phyloP scores from a whole-genome alignment of 2,329 filamentous ascomycete genomes.

The Thielaviopsis ethacetica region DNA sequence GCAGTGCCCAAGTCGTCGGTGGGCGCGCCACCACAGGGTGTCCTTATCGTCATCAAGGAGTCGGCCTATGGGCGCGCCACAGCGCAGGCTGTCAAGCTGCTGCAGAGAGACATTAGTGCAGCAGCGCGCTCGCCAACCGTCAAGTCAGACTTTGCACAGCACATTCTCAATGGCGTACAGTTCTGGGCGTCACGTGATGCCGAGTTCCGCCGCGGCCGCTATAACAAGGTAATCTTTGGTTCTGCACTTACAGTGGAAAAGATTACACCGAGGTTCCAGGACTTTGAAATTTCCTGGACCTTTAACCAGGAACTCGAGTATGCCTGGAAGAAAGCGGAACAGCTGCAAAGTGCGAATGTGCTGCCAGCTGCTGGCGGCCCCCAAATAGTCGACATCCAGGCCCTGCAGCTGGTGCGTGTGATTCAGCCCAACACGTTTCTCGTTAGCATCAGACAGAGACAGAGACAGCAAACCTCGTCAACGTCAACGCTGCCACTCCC shows the following conservation, averaged over 20 bases:
- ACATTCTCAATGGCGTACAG: not conserved
- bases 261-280: not conserved
- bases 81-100: not conserved
- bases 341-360: not conserved
- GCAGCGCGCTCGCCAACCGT: not conserved
- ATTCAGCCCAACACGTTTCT: not conserved
- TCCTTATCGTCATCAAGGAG: not conserved
- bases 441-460: not conserved
- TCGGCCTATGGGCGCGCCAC: not conserved
- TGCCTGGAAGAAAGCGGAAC: not conserved
- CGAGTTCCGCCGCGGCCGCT: not conserved
- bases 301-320: not conserved
- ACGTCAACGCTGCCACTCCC: too few species aligned
- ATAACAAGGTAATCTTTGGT: not conserved
- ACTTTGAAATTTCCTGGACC: not conserved
- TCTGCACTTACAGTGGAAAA: not conserved
- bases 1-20: not conserved
- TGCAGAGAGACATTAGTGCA: not conserved
- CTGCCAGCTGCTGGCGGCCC: not conserved
- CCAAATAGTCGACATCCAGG: not conserved
- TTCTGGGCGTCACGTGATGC: not conserved
- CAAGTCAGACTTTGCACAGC: constrained; percentile 1
- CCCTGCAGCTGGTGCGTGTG: not conserved
- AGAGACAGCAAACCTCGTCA: too few species aligned
- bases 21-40: not conserved